Conservation (phyloP, 2,329 filamentous ascomycete species). For the Xylariaceae sp. region DNA sequence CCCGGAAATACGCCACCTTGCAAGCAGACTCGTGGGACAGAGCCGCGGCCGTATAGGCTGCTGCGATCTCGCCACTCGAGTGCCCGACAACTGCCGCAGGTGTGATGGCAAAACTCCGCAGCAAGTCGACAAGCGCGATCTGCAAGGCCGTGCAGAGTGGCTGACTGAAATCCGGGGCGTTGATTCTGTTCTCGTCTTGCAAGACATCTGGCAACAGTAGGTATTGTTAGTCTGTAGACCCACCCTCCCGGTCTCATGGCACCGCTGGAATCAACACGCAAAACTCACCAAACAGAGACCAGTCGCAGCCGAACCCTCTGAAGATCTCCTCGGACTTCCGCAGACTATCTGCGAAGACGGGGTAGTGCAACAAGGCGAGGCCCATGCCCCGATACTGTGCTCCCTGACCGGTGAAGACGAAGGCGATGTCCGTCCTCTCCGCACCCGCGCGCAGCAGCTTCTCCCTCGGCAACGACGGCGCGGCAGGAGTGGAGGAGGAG, state of each 20-base stretch:
- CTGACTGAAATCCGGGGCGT: conserved; percentile 22
- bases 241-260: no score
- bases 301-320: conserved; percentile 13
- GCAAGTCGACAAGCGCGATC: conserved; percentile 26
- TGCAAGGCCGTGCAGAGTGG: conserved; percentile 27
- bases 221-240: no score
- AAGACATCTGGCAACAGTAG: no score
- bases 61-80: conserved; percentile 31
- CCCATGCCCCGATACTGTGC: conserved; percentile 19
- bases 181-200: no score
- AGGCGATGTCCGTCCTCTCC: conserved; percentile 14
- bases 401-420: conserved; percentile 24
- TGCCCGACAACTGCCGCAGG: conserved; percentile 25
- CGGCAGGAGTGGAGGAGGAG: background rate
- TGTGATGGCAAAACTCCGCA: conserved; percentile 18
- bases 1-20: conserved; percentile 26
- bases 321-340: conserved; percentile 11
- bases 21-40: conserved; percentile 21
- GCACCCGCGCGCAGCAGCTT: conserved; percentile 14
- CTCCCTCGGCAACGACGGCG: conserved; percentile 2
- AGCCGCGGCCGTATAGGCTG: conserved; percentile 23
- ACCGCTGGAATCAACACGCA: no score
- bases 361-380: conserved; percentile 17
- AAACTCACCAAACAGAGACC: conserved; percentile 22
- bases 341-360: conserved; percentile 15